Evolutionary conservation across 139 green algal species (phyloP).

Genomic region (Micromonas commoda): DNA sequence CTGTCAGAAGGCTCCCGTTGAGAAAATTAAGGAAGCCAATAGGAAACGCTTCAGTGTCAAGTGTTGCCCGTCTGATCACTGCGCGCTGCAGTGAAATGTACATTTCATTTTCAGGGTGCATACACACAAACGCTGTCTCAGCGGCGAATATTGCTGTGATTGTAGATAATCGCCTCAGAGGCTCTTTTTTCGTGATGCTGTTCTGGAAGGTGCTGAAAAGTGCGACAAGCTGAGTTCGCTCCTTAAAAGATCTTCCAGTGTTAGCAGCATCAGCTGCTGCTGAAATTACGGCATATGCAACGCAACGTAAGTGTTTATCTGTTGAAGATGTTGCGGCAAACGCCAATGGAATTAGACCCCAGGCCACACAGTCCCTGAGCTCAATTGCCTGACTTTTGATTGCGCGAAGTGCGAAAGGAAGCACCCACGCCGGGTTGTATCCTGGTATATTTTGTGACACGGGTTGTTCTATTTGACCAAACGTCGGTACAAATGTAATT

Average conservation of each 20-base stretch:
- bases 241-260: neutral
- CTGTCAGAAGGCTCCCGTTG: neutral
- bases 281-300: conserved; percentile 5
- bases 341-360: neutral
- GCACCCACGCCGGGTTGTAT: conserved; percentile 16
- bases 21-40: neutral
- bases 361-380: neutral
- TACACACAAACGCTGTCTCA: neutral
- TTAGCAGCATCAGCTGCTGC: neutral
- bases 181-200: neutral
- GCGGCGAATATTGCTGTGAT: neutral
- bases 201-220: neutral
- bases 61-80: neutral
- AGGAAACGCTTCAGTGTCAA: neutral
- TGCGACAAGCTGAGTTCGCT: conserved; percentile 15
- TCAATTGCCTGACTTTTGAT: neutral
- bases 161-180: neutral
- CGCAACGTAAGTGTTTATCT: neutral
- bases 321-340: neutral
- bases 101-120: neutral
- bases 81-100: neutral
- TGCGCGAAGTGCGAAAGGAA: conserved; percentile 1
- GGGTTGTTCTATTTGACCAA: too few species aligned
- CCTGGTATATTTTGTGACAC: neutral
- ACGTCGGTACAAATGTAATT: too few species aligned